Conservation (phyloP, 176 grass and related monocot species). For the Poa annua region DNA sequence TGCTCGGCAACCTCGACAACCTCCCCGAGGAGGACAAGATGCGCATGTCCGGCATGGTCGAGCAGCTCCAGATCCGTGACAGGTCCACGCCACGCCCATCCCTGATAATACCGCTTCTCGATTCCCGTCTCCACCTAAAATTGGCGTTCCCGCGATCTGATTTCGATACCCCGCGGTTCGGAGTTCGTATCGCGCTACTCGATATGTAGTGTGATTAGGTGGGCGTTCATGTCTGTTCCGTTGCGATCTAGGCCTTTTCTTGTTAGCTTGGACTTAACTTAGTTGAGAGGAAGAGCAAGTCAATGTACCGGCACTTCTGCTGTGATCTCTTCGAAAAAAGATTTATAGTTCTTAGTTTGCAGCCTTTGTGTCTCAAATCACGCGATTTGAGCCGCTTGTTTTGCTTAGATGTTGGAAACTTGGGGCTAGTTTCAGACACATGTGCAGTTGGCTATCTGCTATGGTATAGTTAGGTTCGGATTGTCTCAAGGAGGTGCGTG, state of each 20-base stretch:
- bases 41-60: slow-evolving; percentile 86
- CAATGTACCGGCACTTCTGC: too few species aligned
- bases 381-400: not conserved
- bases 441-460: not conserved
- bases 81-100: slow-evolving; percentile 46
- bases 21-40: slow-evolving; percentile 92
- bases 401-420: not conserved
- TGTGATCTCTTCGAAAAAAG: too few species aligned
- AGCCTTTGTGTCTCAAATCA: not conserved
- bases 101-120: not conserved
- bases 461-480: not conserved
- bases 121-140: not conserved
- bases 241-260: not conserved
- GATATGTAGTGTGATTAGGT: not conserved
- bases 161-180: not conserved
- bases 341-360: not conserved
- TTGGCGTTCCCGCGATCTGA: not conserved
- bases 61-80: slow-evolving; percentile 95
- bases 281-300: not conserved
- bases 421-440: not conserved
- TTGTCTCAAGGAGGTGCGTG: not conserved
- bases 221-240: not conserved
- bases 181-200: not conserved
- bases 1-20: slow-evolving; percentile 79
- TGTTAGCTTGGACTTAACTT: not conserved